Conservation (phyloP, 108 stramenopile species). For the Licmophora abbreviata region DNA sequence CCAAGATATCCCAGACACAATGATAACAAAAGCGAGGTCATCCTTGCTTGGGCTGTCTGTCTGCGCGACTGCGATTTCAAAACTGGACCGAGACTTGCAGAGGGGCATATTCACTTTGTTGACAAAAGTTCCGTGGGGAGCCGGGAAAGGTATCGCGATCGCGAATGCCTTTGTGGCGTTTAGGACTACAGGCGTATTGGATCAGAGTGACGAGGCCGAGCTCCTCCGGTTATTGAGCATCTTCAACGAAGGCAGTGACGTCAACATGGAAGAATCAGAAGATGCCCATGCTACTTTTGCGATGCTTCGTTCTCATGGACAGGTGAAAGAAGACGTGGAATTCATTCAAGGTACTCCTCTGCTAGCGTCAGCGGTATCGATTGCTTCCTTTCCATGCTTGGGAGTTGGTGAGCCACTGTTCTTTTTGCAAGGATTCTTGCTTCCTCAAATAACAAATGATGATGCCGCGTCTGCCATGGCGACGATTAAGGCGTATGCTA, state of each 20-base stretch:
- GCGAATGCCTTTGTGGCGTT: slow-evolving; percentile 23
- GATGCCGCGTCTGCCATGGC: neutral
- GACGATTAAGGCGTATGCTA: neutral
- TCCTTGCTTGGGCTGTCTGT: slow-evolving; percentile 36
- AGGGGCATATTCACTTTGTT: slow-evolving; percentile 27
- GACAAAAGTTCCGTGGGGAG: slow-evolving; percentile 50
- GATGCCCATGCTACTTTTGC: slow-evolving; percentile 22
- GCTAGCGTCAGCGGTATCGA: slow-evolving; percentile 13
- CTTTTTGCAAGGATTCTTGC: neutral
- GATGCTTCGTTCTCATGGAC: neutral
- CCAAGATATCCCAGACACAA: slow-evolving; percentile 15
- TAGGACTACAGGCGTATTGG: slow-evolving; percentile 17
- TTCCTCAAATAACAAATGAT: slow-evolving; percentile 1
- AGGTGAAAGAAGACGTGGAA: neutral
- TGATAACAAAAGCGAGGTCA: slow-evolving; percentile 18
- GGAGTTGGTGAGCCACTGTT: slow-evolving; percentile 7
- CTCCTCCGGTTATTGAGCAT: slow-evolving; percentile 12
- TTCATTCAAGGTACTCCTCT: neutral
- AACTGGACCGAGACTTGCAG: slow-evolving; percentile 31
- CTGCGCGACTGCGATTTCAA: slow-evolving; percentile 30
- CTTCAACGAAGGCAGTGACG: slow-evolving; percentile 19
- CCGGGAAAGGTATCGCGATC: slow-evolving; percentile 51
- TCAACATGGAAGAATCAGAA: slow-evolving; percentile 21
- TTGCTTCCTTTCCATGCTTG: slow-evolving; percentile 20
- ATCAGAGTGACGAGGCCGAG: slow-evolving; percentile 23